A percentile compares a stretch with the other conserved stretches of the same genome.
These are phyloP conservation scores for Trifolium subterraneum DNA, from an alignment of 306 rosid genomes.

Conservation along the genomic window DNA sequence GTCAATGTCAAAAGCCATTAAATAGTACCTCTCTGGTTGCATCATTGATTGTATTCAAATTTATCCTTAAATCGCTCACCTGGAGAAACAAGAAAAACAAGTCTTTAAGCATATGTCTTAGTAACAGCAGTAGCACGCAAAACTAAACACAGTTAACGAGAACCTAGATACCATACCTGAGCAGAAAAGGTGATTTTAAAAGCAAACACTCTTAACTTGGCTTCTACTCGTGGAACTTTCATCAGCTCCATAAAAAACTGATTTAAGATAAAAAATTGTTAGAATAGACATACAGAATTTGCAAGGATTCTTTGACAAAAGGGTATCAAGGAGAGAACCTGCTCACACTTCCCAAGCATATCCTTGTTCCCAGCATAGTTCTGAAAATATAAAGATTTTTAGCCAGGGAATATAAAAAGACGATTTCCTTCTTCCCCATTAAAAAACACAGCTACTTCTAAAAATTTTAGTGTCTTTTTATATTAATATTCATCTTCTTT, in stretches of 20 bases:
- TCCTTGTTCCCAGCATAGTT: constrained; percentile 81
- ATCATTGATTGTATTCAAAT: constrained; percentile 78
- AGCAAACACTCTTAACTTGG: constrained; percentile 96
- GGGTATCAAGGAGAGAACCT: constrained; percentile 60
- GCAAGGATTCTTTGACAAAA: constrained; percentile 31
- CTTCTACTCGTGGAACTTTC: constrained; percentile 97
- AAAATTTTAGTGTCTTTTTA: background rate
- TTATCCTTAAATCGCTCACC: constrained; percentile 77
- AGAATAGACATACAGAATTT: constrained; percentile 35
- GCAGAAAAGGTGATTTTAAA: constrained; percentile 85
- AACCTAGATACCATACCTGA: constrained; percentile 64
- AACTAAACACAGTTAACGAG: constrained; percentile 20
- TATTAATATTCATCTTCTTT: constrained; percentile 6
- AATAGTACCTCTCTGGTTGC: constrained; percentile 85
- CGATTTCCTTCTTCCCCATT: constrained; percentile 29
- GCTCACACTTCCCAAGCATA: constrained; percentile 97
- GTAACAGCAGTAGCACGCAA: constrained; percentile 35
- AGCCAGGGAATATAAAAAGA: constrained; percentile 25
- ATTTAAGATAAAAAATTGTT: constrained; percentile 33
- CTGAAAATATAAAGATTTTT: constrained; percentile 55
- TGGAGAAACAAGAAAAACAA: constrained; percentile 50
- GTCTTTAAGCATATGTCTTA: constrained; percentile 25
- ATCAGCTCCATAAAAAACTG: constrained; percentile 94
- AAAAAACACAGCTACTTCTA: constrained; percentile 29
- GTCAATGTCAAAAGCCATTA: constrained; percentile 37